phyloP scores from a whole-genome alignment of 192 early-diverging fungal genomes.

The Coemansia guatemalensis region DNA sequence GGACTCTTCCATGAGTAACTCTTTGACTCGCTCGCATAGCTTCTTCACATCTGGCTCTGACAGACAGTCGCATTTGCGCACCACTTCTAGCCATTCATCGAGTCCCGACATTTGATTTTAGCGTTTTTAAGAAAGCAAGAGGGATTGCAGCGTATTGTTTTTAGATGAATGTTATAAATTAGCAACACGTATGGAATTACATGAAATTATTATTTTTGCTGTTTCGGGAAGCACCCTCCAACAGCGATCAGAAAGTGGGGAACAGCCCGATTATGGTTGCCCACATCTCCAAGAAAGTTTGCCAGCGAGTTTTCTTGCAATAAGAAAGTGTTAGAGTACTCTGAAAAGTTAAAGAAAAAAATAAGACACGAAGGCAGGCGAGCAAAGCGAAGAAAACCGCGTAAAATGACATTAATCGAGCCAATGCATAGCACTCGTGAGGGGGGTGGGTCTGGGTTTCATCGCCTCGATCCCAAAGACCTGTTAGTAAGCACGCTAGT shows the following conservation, averaged over 20 bases:
- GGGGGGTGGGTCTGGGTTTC: not conserved
- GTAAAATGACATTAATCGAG: slow-evolving; percentile 1
- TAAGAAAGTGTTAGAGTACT: not conserved
- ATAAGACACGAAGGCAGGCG: slow-evolving; percentile 3
- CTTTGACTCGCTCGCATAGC: slow-evolving; percentile 98
- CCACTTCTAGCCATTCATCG: slow-evolving; percentile 93
- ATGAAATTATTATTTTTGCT: not conserved
- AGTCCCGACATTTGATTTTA: slow-evolving; percentile 60
- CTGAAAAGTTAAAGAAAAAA: slow-evolving; percentile 4
- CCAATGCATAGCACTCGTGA: slow-evolving; percentile 1
- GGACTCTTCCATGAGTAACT: slow-evolving; percentile 96
- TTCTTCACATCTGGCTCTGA: slow-evolving; percentile 95
- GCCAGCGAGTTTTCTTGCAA: too few relatives aligned
- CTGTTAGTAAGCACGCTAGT: not conserved
- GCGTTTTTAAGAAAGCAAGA: not conserved
- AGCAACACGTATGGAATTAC: not conserved
- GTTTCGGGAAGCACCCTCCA: too few relatives aligned
- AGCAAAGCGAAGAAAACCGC: slow-evolving; percentile 8
- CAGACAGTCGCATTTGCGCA: slow-evolving; percentile 91
- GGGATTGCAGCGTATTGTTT: not conserved
- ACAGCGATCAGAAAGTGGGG: too few relatives aligned
- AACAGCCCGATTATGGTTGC: too few relatives aligned
- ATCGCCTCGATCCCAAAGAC: not conserved
- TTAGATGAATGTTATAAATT: not conserved
- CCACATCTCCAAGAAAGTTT: too few relatives aligned